Evolutionary conservation across 2,329 filamentous ascomycete species (phyloP), one percentile per base, ranked within the genome.

Genomic region (Talaromyces piceae): DNA sequence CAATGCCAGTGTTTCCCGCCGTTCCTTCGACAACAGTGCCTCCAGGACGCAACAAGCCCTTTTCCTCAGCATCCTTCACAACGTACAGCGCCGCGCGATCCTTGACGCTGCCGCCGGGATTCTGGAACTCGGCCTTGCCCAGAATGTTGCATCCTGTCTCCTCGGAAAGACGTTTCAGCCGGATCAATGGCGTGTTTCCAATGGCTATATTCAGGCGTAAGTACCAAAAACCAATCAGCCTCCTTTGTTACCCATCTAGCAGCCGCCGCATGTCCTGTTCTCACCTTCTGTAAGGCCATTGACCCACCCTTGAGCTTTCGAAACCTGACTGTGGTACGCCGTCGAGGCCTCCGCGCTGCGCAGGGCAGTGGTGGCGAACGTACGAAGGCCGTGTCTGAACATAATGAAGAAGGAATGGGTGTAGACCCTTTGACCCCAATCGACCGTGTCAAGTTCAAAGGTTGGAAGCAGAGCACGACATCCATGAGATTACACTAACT

Each of bases 61-160:
- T 82, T 71, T 93, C 87, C 72, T 98, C 93, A 55, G 93, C 93
- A 74, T 96, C 87, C 64, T 88, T 84, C 60, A 98, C 88, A 4
- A 97, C 88, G 73, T 88, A 98, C 45, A 96, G 81, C 3, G 93
- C 93, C 2, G 93, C 93, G 57, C 93, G 87, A 73, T 98, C 93
- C 75, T 98, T 98, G 68, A 98, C 86, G 50, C 86, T 91, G 54
- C 93, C 93, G 59, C 93, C 93, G 1, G 93, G 93, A 77, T 98
- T 98, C 78, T 95, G 93, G 75, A 98, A 98, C 70, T 98, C 93
- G 62, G 93, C 91, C 72, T 98, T 98, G 64, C 91, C 93, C 37
- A 97, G 83, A 53, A 98, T 77, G 61, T 95, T 87, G 78, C 93
- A 97, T 58, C 91, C 90, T 0, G 93, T 97, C 65, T 94, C 80